These are phyloP conservation scores for Nicotiana undulata DNA, from an alignment of 257 asterid species.

Conservation along the genomic window DNA sequence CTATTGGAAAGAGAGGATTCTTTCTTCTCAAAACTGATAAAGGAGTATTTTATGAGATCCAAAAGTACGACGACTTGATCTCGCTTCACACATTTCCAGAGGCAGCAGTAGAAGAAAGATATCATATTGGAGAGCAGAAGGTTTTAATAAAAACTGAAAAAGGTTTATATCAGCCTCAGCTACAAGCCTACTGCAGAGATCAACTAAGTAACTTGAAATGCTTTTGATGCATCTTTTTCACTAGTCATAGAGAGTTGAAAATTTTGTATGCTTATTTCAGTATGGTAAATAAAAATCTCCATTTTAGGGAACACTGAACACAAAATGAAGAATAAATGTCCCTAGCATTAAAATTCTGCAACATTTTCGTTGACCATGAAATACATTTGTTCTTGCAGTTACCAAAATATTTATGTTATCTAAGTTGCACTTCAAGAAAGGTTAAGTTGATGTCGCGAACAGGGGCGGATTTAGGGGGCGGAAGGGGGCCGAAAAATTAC, in stretches of 20 bases:
- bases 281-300: not conserved
- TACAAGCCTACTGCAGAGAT: not conserved
- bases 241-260: not conserved
- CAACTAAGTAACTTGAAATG: not conserved
- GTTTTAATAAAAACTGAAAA: not conserved
- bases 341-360: not conserved
- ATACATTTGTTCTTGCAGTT: not conserved
- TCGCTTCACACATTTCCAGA: not conserved
- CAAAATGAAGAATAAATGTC: not conserved
- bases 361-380: not conserved
- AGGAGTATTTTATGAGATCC: constrained; percentile 85
- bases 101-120: not conserved
- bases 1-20: constrained; percentile 79
- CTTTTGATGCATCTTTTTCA: not conserved
- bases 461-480: too few relatives aligned
- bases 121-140: not conserved
- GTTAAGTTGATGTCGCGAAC: not conserved
- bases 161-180: not conserved
- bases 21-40: constrained; percentile 78
- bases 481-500: too few relatives aligned
- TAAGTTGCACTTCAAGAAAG: not conserved
- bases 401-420: not conserved
- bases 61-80: constrained; percentile 38
- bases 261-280: not conserved
- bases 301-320: not conserved